Conservation (phyloP, 176 grass and related monocot species). For the Raddia distichophylla region DNA sequence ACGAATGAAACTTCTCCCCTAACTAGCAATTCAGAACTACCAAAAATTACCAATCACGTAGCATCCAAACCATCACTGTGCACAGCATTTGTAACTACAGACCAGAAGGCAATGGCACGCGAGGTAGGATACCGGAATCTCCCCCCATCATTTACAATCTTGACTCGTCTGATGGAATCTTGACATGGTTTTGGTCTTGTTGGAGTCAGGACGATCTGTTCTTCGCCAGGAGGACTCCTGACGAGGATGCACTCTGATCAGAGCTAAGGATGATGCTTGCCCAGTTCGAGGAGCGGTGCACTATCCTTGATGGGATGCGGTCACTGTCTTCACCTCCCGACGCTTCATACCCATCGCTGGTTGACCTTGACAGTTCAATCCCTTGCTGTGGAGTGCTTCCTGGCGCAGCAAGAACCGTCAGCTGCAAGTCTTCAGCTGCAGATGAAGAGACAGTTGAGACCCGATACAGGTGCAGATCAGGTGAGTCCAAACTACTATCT, state of each 20-base stretch:
- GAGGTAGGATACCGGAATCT: conserved; percentile 9
- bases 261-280: conserved; percentile 63
- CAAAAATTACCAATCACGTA: background rate
- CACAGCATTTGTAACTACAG: conserved; percentile 25
- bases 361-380: conserved; percentile 78
- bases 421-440: conserved; percentile 72
- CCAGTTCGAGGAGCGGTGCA: conserved; percentile 95
- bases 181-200: conserved; percentile 10
- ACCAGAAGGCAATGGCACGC: background rate
- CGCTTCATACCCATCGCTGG: conserved; percentile 97
- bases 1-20: conserved; percentile 13
- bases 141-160: conserved; percentile 45
- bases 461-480: conserved; percentile 86
- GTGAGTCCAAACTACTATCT: conserved; percentile 94
- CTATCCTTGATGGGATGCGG: conserved; percentile 88
- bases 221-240: conserved; percentile 42
- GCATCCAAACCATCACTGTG: conserved; percentile 25
- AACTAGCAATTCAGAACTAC: conserved; percentile 28
- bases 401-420: conserved; percentile 42
- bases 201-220: conserved; percentile 45
- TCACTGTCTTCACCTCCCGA: conserved; percentile 98
- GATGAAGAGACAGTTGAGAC: conserved; percentile 74
- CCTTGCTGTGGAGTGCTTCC: conserved; percentile 63
- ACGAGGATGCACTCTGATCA: conserved; percentile 50
- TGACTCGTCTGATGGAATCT: conserved; percentile 41